Evolutionary conservation across 192 early-diverging fungal species (phyloP), one percentile per base, ranked within the genome.

Genomic region (Entophlyctis luteolus): DNA sequence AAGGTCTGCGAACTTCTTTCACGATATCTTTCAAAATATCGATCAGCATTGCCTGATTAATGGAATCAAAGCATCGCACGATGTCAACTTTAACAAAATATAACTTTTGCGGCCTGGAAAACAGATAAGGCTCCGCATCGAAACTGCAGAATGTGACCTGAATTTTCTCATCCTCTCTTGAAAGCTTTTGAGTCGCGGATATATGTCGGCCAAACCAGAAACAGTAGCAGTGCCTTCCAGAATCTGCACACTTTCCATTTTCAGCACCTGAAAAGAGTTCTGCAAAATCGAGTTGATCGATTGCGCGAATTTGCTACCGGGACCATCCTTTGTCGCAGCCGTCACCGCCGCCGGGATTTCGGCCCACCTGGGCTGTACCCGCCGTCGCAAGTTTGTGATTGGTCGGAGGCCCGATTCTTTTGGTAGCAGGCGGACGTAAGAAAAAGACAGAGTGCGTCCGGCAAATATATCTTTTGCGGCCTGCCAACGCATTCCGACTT

Each of bases 11-110:
- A 55, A 88, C 86, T 59, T 90, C 80, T 8, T 70, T 48, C 14
- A 91, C 18, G 0, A 83, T 58, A 3, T 62, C 56, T 23, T 78
- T 38, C 35, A 91, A 45, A 34, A 89, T 76, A 0, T 75, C 37
- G 20, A 90, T 60, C 18, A 96, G 72, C 48, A 83, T 84, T 29
- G 56, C 73, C 55, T 93, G 94, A 5, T 85, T 75, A 49, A 96
- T 92, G n/a, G 84, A 86, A 67, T 96, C 92, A 65, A 88, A 96
- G 23, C 88, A 88, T 32, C 69, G 71, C 29, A 75, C 77, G 42
- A 96, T 85, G 68, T 96, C 94, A 6, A 91, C 80, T 66, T 94
- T 96, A 56, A 86, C 89, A 74, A 94, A 87, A 57, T 86, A 96
- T 8, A 91, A 62, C 1, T 55, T 54, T 20, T 69, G 22, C 14